A percentile compares a stretch with the other conserved stretches of the same genome.
phyloP scores from a whole-genome alignment of 1,284 basidiomycete genomes.

The Ustilago shanxiensis region DNA sequence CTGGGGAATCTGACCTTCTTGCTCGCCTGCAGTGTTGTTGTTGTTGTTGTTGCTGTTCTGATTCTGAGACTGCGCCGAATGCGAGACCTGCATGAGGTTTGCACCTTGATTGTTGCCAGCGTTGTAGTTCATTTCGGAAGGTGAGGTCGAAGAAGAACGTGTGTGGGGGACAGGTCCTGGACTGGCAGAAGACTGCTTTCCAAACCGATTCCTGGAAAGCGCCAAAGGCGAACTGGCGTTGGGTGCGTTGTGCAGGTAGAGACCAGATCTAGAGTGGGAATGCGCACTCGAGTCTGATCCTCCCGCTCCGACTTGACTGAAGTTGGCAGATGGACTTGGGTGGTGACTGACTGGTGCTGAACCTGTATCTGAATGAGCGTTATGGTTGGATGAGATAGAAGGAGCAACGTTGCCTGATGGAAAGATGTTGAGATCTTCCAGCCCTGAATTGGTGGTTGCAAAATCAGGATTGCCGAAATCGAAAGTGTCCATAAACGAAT shows the following conservation, averaged over 20 bases:
- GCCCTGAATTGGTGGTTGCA: slow-evolving; percentile 37
- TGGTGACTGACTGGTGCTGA: slow-evolving; percentile 50
- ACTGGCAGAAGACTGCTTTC: slow-evolving; percentile 33
- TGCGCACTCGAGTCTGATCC: slow-evolving; percentile 16
- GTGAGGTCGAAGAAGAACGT: slow-evolving; percentile 16
- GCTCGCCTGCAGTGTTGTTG: slow-evolving; percentile 11
- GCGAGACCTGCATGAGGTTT: slow-evolving; percentile 12
- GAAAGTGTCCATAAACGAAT: slow-evolving; percentile 60
- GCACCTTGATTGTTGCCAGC: background rate
- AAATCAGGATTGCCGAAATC: slow-evolving; percentile 58
- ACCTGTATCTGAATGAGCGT: slow-evolving; percentile 34
- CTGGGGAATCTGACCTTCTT: slow-evolving; percentile 23
- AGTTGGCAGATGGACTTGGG: slow-evolving; percentile 41
- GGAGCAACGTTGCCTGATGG: slow-evolving; percentile 14
- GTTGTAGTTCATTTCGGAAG: slow-evolving; percentile 22
- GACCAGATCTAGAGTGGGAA: slow-evolving; percentile 8
- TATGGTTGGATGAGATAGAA: slow-evolving; percentile 24
- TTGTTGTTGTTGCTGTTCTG: background rate
- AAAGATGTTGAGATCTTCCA: slow-evolving; percentile 58
- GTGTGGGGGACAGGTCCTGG: slow-evolving; percentile 20
- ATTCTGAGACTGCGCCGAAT: slow-evolving; percentile 22
- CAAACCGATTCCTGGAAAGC: slow-evolving; percentile 41
- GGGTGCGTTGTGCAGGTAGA: slow-evolving; percentile 24
- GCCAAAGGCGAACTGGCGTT: slow-evolving; percentile 39
- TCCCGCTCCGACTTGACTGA: slow-evolving; percentile 1